These are phyloP conservation scores for Oryza coarctata DNA, from an alignment of 176 grass and related monocot genomes.

Conservation along the genomic window DNA sequence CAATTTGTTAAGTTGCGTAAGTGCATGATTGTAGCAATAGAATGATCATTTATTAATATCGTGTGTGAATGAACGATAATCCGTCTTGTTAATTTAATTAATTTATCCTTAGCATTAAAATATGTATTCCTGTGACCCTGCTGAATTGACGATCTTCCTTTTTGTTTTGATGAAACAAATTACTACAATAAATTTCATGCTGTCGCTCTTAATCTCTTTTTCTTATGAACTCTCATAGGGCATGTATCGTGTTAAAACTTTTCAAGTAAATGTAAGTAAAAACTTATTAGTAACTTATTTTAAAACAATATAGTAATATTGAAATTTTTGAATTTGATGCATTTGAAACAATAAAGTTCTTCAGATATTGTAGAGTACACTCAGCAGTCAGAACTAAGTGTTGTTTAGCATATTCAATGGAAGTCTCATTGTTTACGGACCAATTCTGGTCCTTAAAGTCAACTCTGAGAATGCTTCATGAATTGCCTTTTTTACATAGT, in stretches of 20 bases:
- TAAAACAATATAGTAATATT: too few relatives aligned
- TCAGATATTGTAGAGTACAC: not conserved
- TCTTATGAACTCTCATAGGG: not conserved
- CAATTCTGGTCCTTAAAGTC: not conserved
- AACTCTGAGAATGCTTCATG: not conserved
- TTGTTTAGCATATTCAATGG: not conserved
- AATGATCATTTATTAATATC: not conserved
- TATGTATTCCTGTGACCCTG: not conserved
- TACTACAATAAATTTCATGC: constrained; percentile 3
- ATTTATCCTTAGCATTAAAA: constrained; percentile 1
- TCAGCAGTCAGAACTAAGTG: not conserved
- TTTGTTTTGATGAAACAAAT: constrained; percentile 12
- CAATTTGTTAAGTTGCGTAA: not conserved
- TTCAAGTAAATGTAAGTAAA: not conserved
- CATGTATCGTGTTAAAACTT: not conserved
- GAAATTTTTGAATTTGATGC: not conserved
- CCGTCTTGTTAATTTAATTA: not conserved
- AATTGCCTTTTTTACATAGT: not conserved
- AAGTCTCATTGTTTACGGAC: not conserved
- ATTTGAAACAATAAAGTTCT: not conserved
- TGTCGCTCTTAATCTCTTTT: not conserved
- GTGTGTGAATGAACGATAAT: not conserved
- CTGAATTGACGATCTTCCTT: not conserved
- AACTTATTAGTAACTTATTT: not conserved
- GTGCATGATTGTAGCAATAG: not conserved